These are phyloP conservation scores for Dictyostelium purpureum DNA, from an alignment of 78 protist genomes.

Conservation along the genomic window DNA sequence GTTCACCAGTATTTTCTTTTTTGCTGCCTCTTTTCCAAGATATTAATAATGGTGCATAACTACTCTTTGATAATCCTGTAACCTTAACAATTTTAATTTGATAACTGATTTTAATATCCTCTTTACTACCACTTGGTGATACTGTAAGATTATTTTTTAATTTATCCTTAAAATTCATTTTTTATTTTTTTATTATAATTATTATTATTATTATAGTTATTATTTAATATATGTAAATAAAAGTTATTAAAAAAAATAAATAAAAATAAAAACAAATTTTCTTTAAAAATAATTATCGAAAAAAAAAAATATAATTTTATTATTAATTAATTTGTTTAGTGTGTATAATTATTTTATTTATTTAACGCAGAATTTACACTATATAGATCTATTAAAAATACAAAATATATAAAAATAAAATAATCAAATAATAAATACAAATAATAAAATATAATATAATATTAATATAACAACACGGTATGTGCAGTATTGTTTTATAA, in stretches of 20 bases:
- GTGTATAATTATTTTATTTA: no score
- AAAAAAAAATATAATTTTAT: neutral
- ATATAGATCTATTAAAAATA: no score
- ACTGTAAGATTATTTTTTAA: neutral
- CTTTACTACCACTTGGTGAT: neutral
- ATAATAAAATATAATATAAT: no score
- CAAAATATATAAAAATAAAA: no score
- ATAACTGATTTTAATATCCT: conserved; percentile 41
- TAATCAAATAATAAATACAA: no score
- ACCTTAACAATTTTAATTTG: conserved; percentile 15
- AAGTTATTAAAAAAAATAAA: neutral
- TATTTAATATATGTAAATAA: neutral
- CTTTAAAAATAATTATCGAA: neutral
- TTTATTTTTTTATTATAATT: neutral
- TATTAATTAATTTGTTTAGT: no score
- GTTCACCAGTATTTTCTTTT: conserved; percentile 53
- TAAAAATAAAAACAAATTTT: neutral
- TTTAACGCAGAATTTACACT: no score
- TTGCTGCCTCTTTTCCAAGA: conserved; percentile 76
- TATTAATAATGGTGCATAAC: neutral
- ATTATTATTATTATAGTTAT: neutral
- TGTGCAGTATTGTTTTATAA: no score
- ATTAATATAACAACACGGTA: no score
- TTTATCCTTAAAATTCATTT: neutral
- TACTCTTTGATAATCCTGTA: conserved; percentile 41